phyloP scores from a whole-genome alignment of 2,329 filamentous ascomycete genomes.

The Trichocomaceae sp. region DNA sequence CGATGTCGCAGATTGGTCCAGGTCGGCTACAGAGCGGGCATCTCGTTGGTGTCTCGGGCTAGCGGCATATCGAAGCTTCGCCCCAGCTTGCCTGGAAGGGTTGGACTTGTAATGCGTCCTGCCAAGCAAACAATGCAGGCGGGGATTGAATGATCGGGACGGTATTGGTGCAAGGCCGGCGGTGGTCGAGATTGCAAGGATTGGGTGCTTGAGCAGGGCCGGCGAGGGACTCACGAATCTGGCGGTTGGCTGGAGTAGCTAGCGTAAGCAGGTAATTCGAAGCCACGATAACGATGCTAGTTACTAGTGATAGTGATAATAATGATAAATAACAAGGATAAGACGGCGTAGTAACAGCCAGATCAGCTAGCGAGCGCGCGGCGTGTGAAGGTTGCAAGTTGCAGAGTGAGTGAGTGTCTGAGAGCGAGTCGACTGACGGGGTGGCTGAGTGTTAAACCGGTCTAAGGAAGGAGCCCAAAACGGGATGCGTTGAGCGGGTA shows the following conservation, averaged over 20 bases:
- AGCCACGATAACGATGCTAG: background rate
- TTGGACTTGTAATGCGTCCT: conserved; percentile 6
- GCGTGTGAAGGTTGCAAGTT: background rate
- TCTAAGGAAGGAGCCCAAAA: background rate
- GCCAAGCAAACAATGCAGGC: background rate
- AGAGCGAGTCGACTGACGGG: too few relatives aligned
- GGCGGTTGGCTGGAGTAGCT: background rate
- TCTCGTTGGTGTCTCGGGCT: conserved; percentile 30
- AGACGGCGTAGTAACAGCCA: too few relatives aligned
- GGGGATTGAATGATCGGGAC: background rate
- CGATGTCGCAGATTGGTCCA: conserved; percentile 29
- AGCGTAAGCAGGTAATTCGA: background rate
- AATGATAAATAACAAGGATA: too few relatives aligned
- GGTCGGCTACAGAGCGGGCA: conserved; percentile 34
- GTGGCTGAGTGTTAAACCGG: background rate
- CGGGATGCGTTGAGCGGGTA: background rate
- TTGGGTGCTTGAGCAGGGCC: background rate
- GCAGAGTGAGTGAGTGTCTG: background rate
- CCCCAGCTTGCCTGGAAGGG: conserved; percentile 8
- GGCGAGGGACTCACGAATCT: background rate
- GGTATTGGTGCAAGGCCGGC: background rate
- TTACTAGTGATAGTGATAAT: background rate
- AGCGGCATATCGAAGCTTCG: conserved; percentile 28
- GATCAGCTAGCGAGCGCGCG: background rate
- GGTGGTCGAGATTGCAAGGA: background rate